Conservation (phyloP, 2,329 filamentous ascomycete species). For the Pyricularia grisea region DNA sequence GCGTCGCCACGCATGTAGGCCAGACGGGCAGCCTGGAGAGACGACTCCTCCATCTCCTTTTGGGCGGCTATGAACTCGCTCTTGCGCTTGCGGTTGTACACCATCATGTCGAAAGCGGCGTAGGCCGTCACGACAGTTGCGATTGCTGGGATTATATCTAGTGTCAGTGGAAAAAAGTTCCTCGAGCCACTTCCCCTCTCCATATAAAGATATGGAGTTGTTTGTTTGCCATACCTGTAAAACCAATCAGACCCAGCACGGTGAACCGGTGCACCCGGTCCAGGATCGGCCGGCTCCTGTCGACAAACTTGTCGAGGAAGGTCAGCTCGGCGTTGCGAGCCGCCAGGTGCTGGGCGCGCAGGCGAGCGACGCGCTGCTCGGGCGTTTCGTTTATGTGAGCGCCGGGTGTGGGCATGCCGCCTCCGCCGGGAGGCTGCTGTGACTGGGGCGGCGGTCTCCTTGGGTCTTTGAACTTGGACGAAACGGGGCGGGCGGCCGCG, state of each 20-base stretch:
- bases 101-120: constrained; percentile 52
- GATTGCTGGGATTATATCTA: constrained; percentile 28
- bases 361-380: constrained; percentile 58
- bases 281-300: constrained; percentile 37
- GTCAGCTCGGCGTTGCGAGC: constrained; percentile 51
- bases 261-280: constrained; percentile 48
- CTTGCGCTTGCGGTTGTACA: constrained; percentile 50
- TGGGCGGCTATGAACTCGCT: constrained; percentile 48
- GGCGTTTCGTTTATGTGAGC: constrained; percentile 44
- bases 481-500: constrained; percentile 26
- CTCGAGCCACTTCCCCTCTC: not conserved
- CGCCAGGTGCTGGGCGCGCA: constrained; percentile 59
- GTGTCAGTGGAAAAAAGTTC: not conserved
- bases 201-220: not conserved
- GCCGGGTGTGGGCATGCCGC: constrained; percentile 4
- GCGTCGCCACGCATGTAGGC: constrained; percentile 51
- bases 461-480: constrained; percentile 8
- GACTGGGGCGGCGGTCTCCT: constrained; percentile 5
- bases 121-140: constrained; percentile 47
- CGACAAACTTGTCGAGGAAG: constrained; percentile 39
- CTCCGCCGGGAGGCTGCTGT: constrained; percentile 4
- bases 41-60: constrained; percentile 42
- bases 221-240: constrained; percentile 37
- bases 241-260: constrained; percentile 42
- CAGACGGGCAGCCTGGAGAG: constrained; percentile 46